Evolutionary conservation across 2,329 filamentous ascomycete genomes (phyloP).

Genomic region (Verticillium isaacii): DNA sequence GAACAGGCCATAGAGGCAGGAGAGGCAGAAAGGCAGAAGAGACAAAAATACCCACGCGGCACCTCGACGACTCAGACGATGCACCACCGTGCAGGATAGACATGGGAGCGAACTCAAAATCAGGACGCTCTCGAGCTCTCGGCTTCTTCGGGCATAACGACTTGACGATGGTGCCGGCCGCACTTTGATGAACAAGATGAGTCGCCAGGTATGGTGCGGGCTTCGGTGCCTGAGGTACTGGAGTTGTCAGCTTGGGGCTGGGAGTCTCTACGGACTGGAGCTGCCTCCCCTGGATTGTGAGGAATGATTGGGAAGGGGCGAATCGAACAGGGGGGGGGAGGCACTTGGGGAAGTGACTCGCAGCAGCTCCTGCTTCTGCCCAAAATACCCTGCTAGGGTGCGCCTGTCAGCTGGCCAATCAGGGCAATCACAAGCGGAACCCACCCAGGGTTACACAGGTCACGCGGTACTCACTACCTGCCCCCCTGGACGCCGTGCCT

Average conservation of each 20-base stretch:
- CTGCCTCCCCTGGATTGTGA: not conserved
- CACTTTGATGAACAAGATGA: not conserved
- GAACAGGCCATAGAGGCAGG: not conserved
- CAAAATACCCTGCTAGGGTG: not conserved
- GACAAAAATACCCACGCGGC: not conserved
- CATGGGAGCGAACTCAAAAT: not conserved
- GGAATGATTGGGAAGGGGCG: not conserved
- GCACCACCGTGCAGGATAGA: not conserved
- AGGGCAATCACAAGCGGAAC: not conserved
- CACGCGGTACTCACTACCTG: not conserved
- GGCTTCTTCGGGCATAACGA: not conserved
- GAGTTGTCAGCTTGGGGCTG: not conserved
- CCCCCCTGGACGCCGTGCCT: not conserved
- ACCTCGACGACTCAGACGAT: not conserved
- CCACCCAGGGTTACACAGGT: not conserved
- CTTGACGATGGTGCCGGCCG: not conserved
- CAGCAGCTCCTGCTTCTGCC: not conserved
- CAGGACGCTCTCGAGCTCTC: not conserved
- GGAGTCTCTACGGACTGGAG: not conserved
- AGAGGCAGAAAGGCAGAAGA: not conserved
- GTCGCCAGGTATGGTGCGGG: not conserved
- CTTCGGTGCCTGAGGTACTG: not conserved
- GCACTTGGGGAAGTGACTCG: not conserved
- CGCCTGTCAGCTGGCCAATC: not conserved
- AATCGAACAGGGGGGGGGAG: not conserved